Evolutionary conservation across 495 filamentous ascomycete genomes (phyloP), one percentile per base, ranked within the genome.

Genomic region (Aspergillus coremiiformis): DNA sequence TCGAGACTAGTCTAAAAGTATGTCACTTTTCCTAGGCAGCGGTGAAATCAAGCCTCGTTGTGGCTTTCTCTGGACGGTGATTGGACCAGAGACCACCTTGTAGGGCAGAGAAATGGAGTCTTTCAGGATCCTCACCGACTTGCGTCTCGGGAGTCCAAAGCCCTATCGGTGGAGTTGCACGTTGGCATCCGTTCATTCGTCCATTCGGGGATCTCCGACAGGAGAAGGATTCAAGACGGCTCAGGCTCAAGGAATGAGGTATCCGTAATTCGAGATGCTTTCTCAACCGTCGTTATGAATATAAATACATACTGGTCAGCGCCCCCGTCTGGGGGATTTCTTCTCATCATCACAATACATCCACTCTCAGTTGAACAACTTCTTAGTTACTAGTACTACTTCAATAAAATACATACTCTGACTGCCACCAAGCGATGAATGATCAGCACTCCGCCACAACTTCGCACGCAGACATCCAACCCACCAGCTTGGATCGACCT

Each of bases 121-220:
- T 9, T 2, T 15, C 1, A 21, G 39, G 46, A 27, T 27, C 23
- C 47, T 49, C 24, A 54, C 52, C 52, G 52, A 29, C 35, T 19
- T 41, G 39, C 2, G 51, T 39, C 30, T 33, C 48, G 32, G 46
- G 22, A 47, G 52, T 32, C 49, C 44, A 45, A 47, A 48, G 52
- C 58, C 55, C 55, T 61, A 55, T 32, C 33, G 43, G 53, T 55
- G 58, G 58, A 39, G 44, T 48, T 42, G 7, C 6, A 7, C 20
- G 58, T 33, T 60, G 57, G 57, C 57, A 45, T 4, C 41, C 12
- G 47, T 48, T 39, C 32, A 60, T 60, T 60, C 44, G 57, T 42
- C 27, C 12, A 7, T 20, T 17, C 42, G 47, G 48, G 29, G 33
- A 44, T 37, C 32, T 49, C 53, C 46, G 47, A 24, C 49, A 39